Base-by-base conservation (phyloP, 2,329 filamentous ascomycete species). In the Alternaria rosae region DNA sequence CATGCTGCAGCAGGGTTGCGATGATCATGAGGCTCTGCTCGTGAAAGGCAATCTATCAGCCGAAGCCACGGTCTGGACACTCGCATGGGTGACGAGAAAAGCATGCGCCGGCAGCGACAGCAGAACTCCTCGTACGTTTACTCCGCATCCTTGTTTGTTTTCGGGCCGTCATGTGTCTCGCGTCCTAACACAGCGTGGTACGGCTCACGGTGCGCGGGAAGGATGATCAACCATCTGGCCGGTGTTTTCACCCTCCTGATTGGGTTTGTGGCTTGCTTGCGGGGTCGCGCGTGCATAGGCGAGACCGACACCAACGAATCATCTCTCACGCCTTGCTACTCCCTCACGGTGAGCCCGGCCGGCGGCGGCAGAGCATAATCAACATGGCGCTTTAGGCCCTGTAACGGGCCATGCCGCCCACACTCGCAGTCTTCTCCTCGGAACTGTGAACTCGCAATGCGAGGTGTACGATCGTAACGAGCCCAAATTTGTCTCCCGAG, bases 271-370 rank as follows among this genome's bases (percentile, higher is more conserved):
- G 64, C 64, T 66, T 62, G 58, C 48, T 61, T 70, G 69, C 66
- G 71, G 72, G 70, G 68, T 67, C 51, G 48, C 44, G 59, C 38
- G 48, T 56, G 51, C 60, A 28, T 63, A 74, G 73, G 73, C 73
- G 72, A 74, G 62, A 64, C 71, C 72, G 70, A 73, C 61, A 63
- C 62, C 54, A 65, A 61, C 48, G 21, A 63, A 61, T 61, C 56
- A 67, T 54, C 56, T 67, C 48, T 62, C 53, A 38, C 62, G 50
- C 62, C 57, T 56, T 57, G 35, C 35, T 38, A 17, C 35, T 38
- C 35, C 35, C 57, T 59, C 59, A 62, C 70, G 66, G 68, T 66
- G 60, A 72, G 58, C 63, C 70, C 69, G 70, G 70, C 51, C 58
- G 70, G 66, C 64, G 61, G 64, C 56, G 58, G 62, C 55, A n/a